Evolutionary conservation across 1,284 basidiomycete species (phyloP).

Genomic region (Puccinia coronata): DNA sequence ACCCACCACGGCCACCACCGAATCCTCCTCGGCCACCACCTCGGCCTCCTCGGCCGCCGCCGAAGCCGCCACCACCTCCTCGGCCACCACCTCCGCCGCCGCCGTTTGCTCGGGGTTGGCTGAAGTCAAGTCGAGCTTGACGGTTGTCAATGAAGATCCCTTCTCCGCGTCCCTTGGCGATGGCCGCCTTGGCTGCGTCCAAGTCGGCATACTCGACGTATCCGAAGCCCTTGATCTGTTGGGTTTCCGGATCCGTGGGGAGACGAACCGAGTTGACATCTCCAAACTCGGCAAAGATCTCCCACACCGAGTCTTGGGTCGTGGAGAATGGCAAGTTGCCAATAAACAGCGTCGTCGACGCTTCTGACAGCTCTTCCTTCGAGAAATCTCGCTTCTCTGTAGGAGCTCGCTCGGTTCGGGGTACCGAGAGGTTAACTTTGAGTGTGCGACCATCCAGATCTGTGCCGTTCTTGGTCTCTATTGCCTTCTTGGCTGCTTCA

Average conservation of each 20-base stretch:
- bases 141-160: constrained; percentile 83
- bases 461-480: constrained; percentile 71
- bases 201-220: constrained; percentile 90
- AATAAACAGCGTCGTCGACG: constrained; percentile 79
- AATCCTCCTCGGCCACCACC: constrained; percentile 56
- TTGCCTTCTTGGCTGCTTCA: constrained; percentile 72
- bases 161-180: constrained; percentile 62
- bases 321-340: constrained; percentile 83
- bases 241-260: constrained; percentile 89
- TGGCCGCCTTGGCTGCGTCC: constrained; percentile 78
- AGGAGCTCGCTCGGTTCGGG: constrained; percentile 67
- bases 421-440: constrained; percentile 77
- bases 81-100: constrained; percentile 57
- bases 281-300: constrained; percentile 85
- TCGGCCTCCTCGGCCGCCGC: constrained; percentile 48
- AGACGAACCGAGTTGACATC: constrained; percentile 84
- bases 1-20: constrained; percentile 22
- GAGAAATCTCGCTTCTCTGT: constrained; percentile 66
- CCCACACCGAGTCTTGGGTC: constrained; percentile 85
- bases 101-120: constrained; percentile 75
- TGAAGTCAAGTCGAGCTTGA: constrained; percentile 80
- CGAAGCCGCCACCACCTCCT: constrained; percentile 52
- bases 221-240: constrained; percentile 89
- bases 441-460: constrained; percentile 90
- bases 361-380: constrained; percentile 64